Evolutionary conservation across 2,329 filamentous ascomycete species (phyloP), one percentile per base, ranked within the genome.

Genomic region (Penicillium digitatum): DNA sequence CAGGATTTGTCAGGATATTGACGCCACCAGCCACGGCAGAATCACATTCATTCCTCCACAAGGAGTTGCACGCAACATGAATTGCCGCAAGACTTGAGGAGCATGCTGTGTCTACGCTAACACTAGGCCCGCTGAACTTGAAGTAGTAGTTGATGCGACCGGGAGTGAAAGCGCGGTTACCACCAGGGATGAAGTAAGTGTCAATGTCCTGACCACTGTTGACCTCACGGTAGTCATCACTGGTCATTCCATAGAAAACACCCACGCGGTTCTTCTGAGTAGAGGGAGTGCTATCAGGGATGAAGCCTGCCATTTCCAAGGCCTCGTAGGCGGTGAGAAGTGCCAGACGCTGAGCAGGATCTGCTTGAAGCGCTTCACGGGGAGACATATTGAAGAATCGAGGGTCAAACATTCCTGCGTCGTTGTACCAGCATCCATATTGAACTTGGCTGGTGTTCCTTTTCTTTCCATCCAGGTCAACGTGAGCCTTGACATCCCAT

Each of bases 381-480:
- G 88, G 88, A 34, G 88, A 91, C 86, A 93, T 91, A 73, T 90
- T 90, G 81, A 93, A 93, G 75, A 93, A 92, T 1, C 86, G 80
- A n/a, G 87, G 86, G 64, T 93, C 89, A 66, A 93, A 93, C 45
- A 87, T 78, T 52, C 87, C 87, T 0, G 88, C 88, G 58, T 90
- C 82, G 58, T 90, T 84, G 61, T 90, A 82, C 74, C 85, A 91
- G 75, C 87, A 89, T 16, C 88, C 88, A 63, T 85, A 90, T 3
- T 86, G 87, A 1, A 87, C 90, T 71, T 89, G 86, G 51, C 84
- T 88, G 55, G 88, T 90, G 75, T 91, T 92, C 70, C 86, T 85
- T 31, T 77, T 80, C 71, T 90, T 90, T 22, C 87, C 87, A 6
- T 84, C 85, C 5, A 86, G 82, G 65, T 92, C 88, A 59, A 81